Conservation (phyloP, 305 asterid genomes). For the Rubia tinctorum region DNA sequence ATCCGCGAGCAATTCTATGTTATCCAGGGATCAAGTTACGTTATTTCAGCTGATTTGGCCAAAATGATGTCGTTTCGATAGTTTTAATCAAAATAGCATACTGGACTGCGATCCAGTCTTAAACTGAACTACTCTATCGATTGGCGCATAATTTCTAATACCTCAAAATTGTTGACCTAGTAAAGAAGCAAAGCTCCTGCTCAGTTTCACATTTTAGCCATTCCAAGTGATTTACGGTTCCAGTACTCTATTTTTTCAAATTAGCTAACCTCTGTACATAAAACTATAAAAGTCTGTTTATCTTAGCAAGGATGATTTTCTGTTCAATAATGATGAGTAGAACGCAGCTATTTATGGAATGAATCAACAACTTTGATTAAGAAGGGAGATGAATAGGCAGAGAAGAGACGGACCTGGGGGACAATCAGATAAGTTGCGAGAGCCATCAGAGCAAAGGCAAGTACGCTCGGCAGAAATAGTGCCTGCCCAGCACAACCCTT, state of each 20-base stretch:
- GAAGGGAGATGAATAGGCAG: background rate
- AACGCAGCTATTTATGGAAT: no score
- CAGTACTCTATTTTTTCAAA: background rate
- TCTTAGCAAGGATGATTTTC: no score
- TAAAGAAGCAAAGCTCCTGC: background rate
- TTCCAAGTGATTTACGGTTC: background rate
- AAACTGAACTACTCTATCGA: no score
- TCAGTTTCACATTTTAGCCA: background rate
- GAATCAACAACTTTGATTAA: no score
- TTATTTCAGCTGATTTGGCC: no score
- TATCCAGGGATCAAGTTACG: no score
- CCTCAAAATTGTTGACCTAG: background rate
- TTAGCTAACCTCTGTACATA: background rate
- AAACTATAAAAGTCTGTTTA: background rate
- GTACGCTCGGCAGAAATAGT: background rate
- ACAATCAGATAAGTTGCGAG: no score
- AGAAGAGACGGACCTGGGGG: background rate
- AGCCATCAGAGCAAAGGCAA: constrained; percentile 16
- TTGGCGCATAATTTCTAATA: background rate
- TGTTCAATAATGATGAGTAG: no score
- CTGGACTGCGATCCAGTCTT: no score
- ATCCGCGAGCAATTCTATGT: no score
- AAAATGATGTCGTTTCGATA: no score
- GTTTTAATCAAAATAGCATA: no score
- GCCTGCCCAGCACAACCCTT: constrained; percentile 16